Evolutionary conservation across 1,139 yeast species (phyloP).

Genomic region (Geotrichum fermentans): DNA sequence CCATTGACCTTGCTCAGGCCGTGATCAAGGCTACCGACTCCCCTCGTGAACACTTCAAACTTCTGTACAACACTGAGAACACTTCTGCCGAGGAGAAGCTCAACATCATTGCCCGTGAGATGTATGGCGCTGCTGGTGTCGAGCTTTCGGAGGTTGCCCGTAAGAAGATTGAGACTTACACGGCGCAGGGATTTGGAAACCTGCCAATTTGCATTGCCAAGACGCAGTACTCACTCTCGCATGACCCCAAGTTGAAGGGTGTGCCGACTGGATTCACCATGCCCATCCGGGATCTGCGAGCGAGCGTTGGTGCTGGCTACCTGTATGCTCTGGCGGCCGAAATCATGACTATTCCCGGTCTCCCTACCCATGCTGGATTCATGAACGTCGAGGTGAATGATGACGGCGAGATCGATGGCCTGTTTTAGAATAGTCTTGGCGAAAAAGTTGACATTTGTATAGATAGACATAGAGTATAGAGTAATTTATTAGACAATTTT

Average conservation of each 20-base stretch:
- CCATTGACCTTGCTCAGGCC: slow-evolving; percentile 79
- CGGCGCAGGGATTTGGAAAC: slow-evolving; percentile 84
- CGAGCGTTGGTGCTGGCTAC: slow-evolving; percentile 95
- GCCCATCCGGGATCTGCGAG: slow-evolving; percentile 91
- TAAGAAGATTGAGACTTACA: slow-evolving; percentile 75
- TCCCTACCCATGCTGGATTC: slow-evolving; percentile 95
- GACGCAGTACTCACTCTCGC: slow-evolving; percentile 94
- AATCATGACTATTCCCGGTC: slow-evolving; percentile 95
- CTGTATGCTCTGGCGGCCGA: slow-evolving; percentile 95
- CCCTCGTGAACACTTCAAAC: slow-evolving; percentile 55
- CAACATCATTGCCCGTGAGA: slow-evolving; percentile 71
- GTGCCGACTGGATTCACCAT: slow-evolving; percentile 93
- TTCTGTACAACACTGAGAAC: slow-evolving; percentile 65
- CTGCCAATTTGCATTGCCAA: slow-evolving; percentile 96
- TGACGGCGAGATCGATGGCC: slow-evolving; percentile 90
- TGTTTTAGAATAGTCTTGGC: slow-evolving; percentile 49
- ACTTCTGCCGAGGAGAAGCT: slow-evolving; percentile 82
- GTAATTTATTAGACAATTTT: background rate
- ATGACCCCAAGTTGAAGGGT: slow-evolving; percentile 88
- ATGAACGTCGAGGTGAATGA: slow-evolving; percentile 94
- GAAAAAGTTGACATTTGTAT: background rate
- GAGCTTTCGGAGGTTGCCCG: slow-evolving; percentile 84
- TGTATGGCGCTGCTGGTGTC: slow-evolving; percentile 93
- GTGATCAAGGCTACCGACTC: slow-evolving; percentile 58
- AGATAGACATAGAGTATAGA: background rate